These are phyloP conservation scores for Penicillium angulare DNA, from an alignment of 495 filamentous ascomycete species.

Conservation along the genomic window DNA sequence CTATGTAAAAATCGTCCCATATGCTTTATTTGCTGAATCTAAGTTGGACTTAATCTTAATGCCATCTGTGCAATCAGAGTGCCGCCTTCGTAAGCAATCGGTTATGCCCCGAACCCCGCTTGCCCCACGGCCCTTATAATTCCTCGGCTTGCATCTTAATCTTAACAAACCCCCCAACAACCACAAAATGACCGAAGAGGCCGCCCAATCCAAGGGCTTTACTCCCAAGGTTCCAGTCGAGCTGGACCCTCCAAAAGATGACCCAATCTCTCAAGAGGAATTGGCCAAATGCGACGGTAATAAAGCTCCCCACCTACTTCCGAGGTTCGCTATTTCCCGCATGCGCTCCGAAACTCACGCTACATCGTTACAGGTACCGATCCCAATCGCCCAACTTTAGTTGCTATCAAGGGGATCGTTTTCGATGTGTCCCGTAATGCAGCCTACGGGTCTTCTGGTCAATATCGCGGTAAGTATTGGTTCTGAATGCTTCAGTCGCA, in stretches of 20 bases:
- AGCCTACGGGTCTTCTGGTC: slow-evolving; percentile 77
- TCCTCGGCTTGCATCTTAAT: neutral
- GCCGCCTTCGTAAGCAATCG: slow-evolving; percentile 16
- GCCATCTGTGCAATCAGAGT: too few relatives aligned
- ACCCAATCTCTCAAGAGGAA: slow-evolving; percentile 72
- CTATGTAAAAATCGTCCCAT: too few relatives aligned
- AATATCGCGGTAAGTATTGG: slow-evolving; percentile 70
- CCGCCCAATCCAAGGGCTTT: slow-evolving; percentile 62
- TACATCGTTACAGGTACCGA: slow-evolving; percentile 47
- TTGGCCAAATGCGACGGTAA: slow-evolving; percentile 81
- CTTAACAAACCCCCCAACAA: slow-evolving; percentile 5
- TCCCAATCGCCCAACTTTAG: slow-evolving; percentile 70
- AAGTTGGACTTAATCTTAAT: too few relatives aligned
- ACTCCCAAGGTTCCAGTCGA: slow-evolving; percentile 79
- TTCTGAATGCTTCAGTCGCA: too few relatives aligned
- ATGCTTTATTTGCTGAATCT: too few relatives aligned
- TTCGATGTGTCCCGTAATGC: slow-evolving; percentile 90
- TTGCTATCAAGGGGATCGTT: slow-evolving; percentile 94
- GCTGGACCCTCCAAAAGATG: slow-evolving; percentile 83
- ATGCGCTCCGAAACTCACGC: neutral
- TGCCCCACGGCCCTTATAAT: slow-evolving; percentile 8
- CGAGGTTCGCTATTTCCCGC: neutral
- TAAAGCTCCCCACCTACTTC: neutral
- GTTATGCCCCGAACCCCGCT: slow-evolving; percentile 10
- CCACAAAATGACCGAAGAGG: slow-evolving; percentile 34